Evolutionary conservation across 2,329 filamentous ascomycete genomes (phyloP), one percentile per base, ranked within the genome.

Genomic region (Colletotrichum musicola): DNA sequence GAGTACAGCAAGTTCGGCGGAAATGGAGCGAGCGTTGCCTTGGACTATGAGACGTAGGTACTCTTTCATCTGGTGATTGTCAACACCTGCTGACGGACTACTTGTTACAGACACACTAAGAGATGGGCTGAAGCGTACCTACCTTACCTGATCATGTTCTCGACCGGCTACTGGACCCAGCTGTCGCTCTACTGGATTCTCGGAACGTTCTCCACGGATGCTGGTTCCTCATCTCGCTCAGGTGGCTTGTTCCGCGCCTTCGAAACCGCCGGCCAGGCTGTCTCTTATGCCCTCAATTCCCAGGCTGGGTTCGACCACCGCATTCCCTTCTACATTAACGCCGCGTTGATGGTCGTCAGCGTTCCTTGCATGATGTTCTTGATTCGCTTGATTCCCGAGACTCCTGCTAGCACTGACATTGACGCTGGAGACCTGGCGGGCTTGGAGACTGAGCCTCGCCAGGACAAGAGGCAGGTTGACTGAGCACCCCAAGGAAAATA

Each of bases 161-260:
- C 51, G 12, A 67, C 64, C 12, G 53, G 53, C 6, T 67, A 67
- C 59, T 64, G 51, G 64, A 57, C 51, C 2, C 64, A 64, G 46
- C 18, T 67, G 46, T 67, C 64, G 0, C 77, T 81, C 5, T 81
- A 81, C 72, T 81, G 78, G 78, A 77, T 80, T 20, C 71, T 80
- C 14, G 78, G 77, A 35, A 78, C 75, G 4, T 78, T 80, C 22
- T 77, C 78, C 2, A 77, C 75, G 0, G 77, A 81, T 22, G 73
- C 79, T 1, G 75, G 77, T 46, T 72, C 74, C 5, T 76, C 73
- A 5, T 72, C 77, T 6, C 72, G 76, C 18, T 75, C 74, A 0
- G 76, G 77, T 4, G 76, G 77, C 18, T 27, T 76, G 40, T 76
- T 76, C 66, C 74, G 74, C 2, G 73, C 74, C 18, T 76, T 74